Evolutionary conservation across 1,284 basidiomycete species (phyloP).

Genomic region (Termitomyces sp.): DNA sequence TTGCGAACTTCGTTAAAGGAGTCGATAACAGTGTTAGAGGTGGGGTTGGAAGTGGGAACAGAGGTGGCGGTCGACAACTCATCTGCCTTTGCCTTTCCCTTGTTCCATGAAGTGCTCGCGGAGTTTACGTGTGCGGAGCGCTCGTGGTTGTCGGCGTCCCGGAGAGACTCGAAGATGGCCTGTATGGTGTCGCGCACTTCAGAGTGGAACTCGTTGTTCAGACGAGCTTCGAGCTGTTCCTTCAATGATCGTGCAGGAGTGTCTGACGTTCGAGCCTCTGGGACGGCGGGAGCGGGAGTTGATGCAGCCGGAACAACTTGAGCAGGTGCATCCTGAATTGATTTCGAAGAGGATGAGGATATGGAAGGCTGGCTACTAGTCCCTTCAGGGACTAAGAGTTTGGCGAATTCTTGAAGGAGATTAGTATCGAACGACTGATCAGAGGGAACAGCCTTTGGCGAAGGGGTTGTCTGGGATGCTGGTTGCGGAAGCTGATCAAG

Average conservation of each 20-base stretch:
- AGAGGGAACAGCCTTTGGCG: neutral
- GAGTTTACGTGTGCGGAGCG: conserved; percentile 7
- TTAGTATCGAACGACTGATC: too few relatives aligned
- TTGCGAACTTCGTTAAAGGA: conserved; percentile 30
- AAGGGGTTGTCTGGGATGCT: neutral
- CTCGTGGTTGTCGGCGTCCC: conserved; percentile 4
- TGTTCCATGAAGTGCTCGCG: conserved; percentile 14
- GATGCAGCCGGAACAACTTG: neutral
- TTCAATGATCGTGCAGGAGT: conserved; percentile 20
- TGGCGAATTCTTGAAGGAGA: neutral
- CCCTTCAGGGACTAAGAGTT: neutral
- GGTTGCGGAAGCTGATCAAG: neutral
- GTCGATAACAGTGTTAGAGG: conserved; percentile 25
- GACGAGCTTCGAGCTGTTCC: conserved; percentile 28
- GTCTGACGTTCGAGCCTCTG: neutral
- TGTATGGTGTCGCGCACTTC: conserved; percentile 35
- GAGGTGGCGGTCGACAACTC: conserved; percentile 5
- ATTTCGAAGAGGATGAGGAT: conserved; percentile 2
- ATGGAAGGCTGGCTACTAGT: neutral
- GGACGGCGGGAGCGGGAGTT: neutral
- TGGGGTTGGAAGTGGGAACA: conserved; percentile 12
- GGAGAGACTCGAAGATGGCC: conserved; percentile 31
- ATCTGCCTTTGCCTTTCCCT: conserved; percentile 29
- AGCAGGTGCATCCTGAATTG: neutral
- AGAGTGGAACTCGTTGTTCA: conserved; percentile 26